Conservation (phyloP, 768 basidiomycete genomes). For the Boletellus ananas region DNA sequence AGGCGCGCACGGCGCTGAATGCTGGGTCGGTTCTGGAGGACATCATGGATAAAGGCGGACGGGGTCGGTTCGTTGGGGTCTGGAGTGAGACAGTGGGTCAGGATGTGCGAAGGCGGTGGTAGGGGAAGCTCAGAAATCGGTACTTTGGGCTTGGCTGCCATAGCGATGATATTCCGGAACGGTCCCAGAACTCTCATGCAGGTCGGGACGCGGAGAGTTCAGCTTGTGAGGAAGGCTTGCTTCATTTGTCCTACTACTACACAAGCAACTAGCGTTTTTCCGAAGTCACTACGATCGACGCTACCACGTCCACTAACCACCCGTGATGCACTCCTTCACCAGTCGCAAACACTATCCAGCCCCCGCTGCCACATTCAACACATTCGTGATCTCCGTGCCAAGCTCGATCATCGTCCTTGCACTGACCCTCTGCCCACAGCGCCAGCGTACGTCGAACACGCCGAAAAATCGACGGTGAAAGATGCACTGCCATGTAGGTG, state of each 20-base stretch:
- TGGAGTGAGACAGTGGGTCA: slow-evolving; percentile 53
- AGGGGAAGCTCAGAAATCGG: slow-evolving; percentile 48
- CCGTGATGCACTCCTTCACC: too few species aligned
- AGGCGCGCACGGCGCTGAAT: slow-evolving; percentile 68
- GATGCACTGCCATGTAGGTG: slow-evolving; percentile 41
- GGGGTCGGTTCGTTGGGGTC: slow-evolving; percentile 55
- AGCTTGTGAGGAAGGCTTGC: too few species aligned
- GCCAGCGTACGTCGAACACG: slow-evolving; percentile 30
- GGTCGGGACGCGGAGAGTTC: slow-evolving; percentile 16
- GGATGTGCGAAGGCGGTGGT: slow-evolving; percentile 37
- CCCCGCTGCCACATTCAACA: slow-evolving; percentile 27
- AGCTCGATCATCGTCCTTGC: slow-evolving; percentile 44
- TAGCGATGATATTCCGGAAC: slow-evolving; percentile 10
- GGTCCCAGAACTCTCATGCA: slow-evolving; percentile 18
- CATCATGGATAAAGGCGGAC: slow-evolving; percentile 45
- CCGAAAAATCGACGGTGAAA: slow-evolving; percentile 47
- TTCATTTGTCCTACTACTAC: slow-evolving; percentile 10
- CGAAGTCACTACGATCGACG: too few species aligned
- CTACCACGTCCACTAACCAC: too few species aligned
- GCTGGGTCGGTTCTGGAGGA: slow-evolving; percentile 53
- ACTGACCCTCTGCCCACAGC: slow-evolving; percentile 21
- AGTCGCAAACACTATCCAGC: too few species aligned
- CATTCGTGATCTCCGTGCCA: slow-evolving; percentile 44
- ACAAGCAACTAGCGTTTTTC: too few species aligned
- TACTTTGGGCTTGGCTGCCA: slow-evolving; percentile 24